Conservation (phyloP, 2,329 filamentous ascomycete species). For the Aphanocladium album region DNA sequence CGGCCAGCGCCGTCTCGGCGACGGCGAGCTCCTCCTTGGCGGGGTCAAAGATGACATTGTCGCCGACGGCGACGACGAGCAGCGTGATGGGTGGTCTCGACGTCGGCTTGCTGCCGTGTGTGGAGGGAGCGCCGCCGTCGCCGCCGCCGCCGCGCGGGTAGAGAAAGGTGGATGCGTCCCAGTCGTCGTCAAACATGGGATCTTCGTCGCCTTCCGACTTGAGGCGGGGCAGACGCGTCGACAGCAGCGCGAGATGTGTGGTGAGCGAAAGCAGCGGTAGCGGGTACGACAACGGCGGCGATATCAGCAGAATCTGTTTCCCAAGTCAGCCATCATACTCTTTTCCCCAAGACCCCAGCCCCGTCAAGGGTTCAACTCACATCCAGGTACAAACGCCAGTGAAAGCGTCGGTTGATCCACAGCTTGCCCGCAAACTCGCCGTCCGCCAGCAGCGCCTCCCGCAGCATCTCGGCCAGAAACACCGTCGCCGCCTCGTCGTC, state of each 20-base stretch:
- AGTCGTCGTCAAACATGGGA: slow-evolving; percentile 96
- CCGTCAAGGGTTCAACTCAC: slow-evolving; percentile 48
- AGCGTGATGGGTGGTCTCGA: slow-evolving; percentile 79
- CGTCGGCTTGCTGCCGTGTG: slow-evolving; percentile 17
- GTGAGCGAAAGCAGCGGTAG: slow-evolving; percentile 89
- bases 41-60: slow-evolving; percentile 92
- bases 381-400: slow-evolving; percentile 95
- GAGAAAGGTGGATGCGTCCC: slow-evolving; percentile 74
- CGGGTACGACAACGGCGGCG: slow-evolving; percentile 87
- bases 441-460: slow-evolving; percentile 75
- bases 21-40: slow-evolving; percentile 87
- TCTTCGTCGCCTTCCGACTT: slow-evolving; percentile 92
- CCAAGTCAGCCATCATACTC: neutral
- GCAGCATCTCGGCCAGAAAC: slow-evolving; percentile 82
- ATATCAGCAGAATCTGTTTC: slow-evolving; percentile 78
- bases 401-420: slow-evolving; percentile 85
- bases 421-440: slow-evolving; percentile 65
- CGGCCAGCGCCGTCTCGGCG: slow-evolving; percentile 80
- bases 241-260: slow-evolving; percentile 86
- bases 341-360: neutral
- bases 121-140: too few species aligned
- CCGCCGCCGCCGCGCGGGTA: slow-evolving; percentile 53
- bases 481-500: slow-evolving; percentile 89
- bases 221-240: slow-evolving; percentile 75
- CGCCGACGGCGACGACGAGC: slow-evolving; percentile 78